Evolutionary conservation across 179 eudicot genomes (phyloP), one percentile per base, ranked within the genome.

Genomic region (Vitellaria paradoxa): DNA sequence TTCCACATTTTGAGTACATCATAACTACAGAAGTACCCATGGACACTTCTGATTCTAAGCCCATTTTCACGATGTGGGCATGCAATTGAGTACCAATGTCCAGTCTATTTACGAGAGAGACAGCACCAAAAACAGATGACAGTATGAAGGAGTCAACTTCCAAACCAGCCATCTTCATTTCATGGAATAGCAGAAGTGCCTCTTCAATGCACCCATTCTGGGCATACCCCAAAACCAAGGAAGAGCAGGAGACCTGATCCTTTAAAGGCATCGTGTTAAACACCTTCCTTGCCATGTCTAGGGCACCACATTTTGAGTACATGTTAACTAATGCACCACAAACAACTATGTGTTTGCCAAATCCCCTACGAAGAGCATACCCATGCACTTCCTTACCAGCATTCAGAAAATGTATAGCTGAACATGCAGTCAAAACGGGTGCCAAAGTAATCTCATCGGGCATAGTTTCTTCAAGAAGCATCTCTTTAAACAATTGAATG

Each of bases 361-460:
- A 46, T 62, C 91, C 89, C 40, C 59, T 76, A 24, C 88, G 94
- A 76, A 93, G 79, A 80, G 82, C 84, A 70, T 85, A 87, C 20
- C 89, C 90, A 74, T 94, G 98, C 72, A 94, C 76, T 88, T 91
- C 92, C 80, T 93, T 93, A 10, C 97, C 98, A 53, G 57, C 70
- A 47, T 78, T 82, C 63, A 85, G 75, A 79, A 74, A 81, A 70
- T 14, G 81, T 60, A 77, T 79, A 77, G 81, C 76, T 76, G 93
- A 88, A 76, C 88, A 87, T 57, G 97, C 91, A 42, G 82, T 84
- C 61, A 93, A 77, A 81, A 89, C 84, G 76, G 92, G 87, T 67
- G 85, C 68, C 47, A 94, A 73, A 53, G 86, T 81, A 73, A 64
- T 77, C 76, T 84, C 92, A 78, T 94, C 93, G 42, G 87, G 90